Evolutionary conservation across 768 basidiomycete species (phyloP), one percentile per base, ranked within the genome.

Genomic region (Amanita thiersii): DNA sequence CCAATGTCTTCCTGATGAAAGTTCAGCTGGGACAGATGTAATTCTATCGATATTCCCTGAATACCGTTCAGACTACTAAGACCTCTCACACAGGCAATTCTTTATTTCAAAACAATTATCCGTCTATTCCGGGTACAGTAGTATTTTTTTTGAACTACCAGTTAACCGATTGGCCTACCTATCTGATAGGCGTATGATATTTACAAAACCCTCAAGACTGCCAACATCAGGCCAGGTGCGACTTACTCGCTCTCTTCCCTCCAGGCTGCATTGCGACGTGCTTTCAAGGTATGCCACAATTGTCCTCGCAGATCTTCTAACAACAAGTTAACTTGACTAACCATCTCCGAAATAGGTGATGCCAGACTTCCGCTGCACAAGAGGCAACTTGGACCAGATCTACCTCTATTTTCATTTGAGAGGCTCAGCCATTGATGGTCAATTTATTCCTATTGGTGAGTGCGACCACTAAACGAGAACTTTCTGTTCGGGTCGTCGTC

Each of bases 401-500:
- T 62, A 62, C 33, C 78, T 67, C 60, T 80, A 78, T 54, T 79
- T 73, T 62, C 61, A 78, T 47, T 26, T 81, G 38, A 51, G 62
- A 45, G 77, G 79, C 36, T 76, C 74, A 4, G 47, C 70, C 14
- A 60, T 79, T 28, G 77, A 78, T 48, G 79, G 78, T n/a, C 50
- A 50, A 1, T 78, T 78, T 47, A 50, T 67, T 31, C 61, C 66
- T 3, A 79, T 77, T 44, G 51, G 73, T 76, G 47, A 37, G 69
- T 45, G 52, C 7, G n/a, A 33, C 32, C 32, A n/a, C n/a, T n/a
- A n/a, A n/a, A n/a, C n/a, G n/a, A n/a, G n/a, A n/a, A n/a, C n/a
- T n/a, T n/a, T n/a, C n/a, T n/a, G n/a, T n/a, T n/a, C n/a, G n/a
- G n/a, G n/a, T n/a, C n/a, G n/a, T n/a, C n/a, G n/a, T n/a, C n/a